Conservation (phyloP, 192 early-diverging fungal species). For the Phycomyces blakesleeanus region DNA sequence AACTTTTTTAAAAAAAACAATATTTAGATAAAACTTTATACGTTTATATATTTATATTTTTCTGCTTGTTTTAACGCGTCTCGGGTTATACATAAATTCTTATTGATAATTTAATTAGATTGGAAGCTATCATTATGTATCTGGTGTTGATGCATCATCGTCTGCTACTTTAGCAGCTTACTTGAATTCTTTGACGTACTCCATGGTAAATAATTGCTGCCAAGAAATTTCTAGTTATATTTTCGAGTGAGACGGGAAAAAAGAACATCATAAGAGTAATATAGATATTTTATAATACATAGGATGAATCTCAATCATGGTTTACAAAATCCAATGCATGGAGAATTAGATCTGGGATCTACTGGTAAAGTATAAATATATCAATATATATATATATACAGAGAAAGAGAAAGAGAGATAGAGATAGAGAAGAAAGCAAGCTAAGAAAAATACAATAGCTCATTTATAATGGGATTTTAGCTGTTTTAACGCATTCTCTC, state of each 20-base stretch:
- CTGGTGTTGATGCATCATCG: slow-evolving; percentile 83
- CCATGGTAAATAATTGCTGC: slow-evolving; percentile 50
- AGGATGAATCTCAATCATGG: slow-evolving; percentile 67
- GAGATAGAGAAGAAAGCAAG: no score
- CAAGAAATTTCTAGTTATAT: background rate
- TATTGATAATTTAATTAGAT: slow-evolving; percentile 70
- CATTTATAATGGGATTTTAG: no score
- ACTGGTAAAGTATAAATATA: slow-evolving; percentile 52
- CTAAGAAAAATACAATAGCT: no score
- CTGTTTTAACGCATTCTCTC: slow-evolving; percentile 96
- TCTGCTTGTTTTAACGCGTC: no score
- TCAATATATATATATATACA: no score
- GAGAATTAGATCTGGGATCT: slow-evolving; percentile 63
- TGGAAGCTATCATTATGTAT: slow-evolving; percentile 77
- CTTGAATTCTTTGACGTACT: slow-evolving; percentile 92
- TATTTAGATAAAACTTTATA: slow-evolving; percentile 3
- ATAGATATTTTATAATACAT: slow-evolving; percentile 4
- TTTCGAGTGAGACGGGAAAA: background rate
- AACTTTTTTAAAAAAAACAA: background rate
- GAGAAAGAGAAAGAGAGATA: no score
- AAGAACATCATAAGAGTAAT: background rate
- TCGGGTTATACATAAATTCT: no score
- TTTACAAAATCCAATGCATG: slow-evolving; percentile 59
- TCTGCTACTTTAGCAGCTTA: slow-evolving; percentile 97
- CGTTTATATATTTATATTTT: no score